Evolutionary conservation across 176 grass and related monocot genomes (phyloP).

Genomic region (Juncus inflexus): DNA sequence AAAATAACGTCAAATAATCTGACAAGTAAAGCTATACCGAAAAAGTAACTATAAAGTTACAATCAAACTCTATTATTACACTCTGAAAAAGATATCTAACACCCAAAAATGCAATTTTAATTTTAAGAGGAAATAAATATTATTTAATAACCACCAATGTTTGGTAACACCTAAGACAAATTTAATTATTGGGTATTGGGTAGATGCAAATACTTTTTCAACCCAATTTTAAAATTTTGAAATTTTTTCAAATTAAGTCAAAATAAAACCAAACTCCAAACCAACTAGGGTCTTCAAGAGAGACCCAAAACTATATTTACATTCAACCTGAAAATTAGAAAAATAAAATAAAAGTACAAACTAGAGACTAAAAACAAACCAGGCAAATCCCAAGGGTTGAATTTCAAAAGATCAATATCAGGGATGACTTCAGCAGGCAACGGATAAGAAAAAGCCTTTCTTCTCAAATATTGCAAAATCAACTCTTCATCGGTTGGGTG

Average conservation of each 20-base stretch:
- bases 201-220: neutral
- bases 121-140: too few relatives aligned
- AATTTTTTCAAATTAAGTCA: neutral
- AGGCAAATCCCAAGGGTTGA: slow-evolving; percentile 57
- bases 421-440: slow-evolving; percentile 58
- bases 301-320: slow-evolving; percentile 2
- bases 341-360: neutral
- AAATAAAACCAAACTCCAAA: neutral
- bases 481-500: slow-evolving; percentile 66
- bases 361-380: slow-evolving; percentile 8
- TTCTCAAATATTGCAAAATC: slow-evolving; percentile 60
- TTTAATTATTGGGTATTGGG: slow-evolving; percentile 11
- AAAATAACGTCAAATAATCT: neutral
- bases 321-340: neutral
- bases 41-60: slow-evolving; percentile 23
- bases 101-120: slow-evolving; percentile 13
- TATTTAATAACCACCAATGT: neutral
- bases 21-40: slow-evolving; percentile 7
- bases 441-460: slow-evolving; percentile 39
- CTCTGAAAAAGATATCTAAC: slow-evolving; percentile 19
- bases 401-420: slow-evolving; percentile 52
- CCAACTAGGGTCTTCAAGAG: neutral
- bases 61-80: slow-evolving; percentile 24
- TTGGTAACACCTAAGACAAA: slow-evolving; percentile 22
- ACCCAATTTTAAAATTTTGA: neutral